Evolutionary conservation across 2,329 filamentous ascomycete species (phyloP).

Genomic region (Pseudogymnoascus destructans): DNA sequence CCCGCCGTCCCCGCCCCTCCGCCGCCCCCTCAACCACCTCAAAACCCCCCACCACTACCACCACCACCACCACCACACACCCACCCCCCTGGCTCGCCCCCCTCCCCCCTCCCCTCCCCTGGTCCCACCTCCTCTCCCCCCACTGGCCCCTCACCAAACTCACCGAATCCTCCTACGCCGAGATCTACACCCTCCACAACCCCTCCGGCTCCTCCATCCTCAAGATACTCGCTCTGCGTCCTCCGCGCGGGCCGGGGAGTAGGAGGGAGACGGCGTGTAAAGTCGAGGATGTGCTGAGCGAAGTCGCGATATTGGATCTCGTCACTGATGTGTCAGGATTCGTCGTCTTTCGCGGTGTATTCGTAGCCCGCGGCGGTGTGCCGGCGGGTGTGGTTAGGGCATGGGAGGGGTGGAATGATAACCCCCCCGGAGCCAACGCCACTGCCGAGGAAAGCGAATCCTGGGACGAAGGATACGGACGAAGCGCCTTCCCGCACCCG

Average conservation of each 20-base stretch:
- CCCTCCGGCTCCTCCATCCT: slow-evolving; percentile 48
- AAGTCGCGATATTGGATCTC: slow-evolving; percentile 50
- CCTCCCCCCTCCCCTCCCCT: slow-evolving; percentile 27
- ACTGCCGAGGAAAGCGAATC: slow-evolving; percentile 35
- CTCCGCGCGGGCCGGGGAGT: slow-evolving; percentile 30
- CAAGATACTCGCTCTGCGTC: slow-evolving; percentile 48
- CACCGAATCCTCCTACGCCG: slow-evolving; percentile 52
- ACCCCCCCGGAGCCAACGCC: slow-evolving; percentile 29
- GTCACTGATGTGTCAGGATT: slow-evolving; percentile 52
- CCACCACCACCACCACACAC: not conserved
- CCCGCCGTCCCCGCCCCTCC: not conserved
- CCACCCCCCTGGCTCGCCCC: slow-evolving; percentile 13
- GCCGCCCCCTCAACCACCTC: not conserved
- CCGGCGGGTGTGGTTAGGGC: slow-evolving; percentile 42
- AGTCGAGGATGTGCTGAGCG: slow-evolving; percentile 40
- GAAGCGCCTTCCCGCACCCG: slow-evolving; percentile 47
- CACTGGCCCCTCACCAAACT: slow-evolving; percentile 47
- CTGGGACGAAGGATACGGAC: slow-evolving; percentile 38
- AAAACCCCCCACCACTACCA: not conserved
- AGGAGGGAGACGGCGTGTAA: slow-evolving; percentile 16
- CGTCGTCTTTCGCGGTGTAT: slow-evolving; percentile 51
- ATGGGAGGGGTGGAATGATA: slow-evolving; percentile 37
- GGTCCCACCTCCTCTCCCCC: slow-evolving; percentile 44
- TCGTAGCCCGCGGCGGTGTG: slow-evolving; percentile 44
- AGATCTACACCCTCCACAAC: slow-evolving; percentile 51